Conservation (phyloP, 129 eudicot genomes). For the Flaveria bidentis region DNA sequence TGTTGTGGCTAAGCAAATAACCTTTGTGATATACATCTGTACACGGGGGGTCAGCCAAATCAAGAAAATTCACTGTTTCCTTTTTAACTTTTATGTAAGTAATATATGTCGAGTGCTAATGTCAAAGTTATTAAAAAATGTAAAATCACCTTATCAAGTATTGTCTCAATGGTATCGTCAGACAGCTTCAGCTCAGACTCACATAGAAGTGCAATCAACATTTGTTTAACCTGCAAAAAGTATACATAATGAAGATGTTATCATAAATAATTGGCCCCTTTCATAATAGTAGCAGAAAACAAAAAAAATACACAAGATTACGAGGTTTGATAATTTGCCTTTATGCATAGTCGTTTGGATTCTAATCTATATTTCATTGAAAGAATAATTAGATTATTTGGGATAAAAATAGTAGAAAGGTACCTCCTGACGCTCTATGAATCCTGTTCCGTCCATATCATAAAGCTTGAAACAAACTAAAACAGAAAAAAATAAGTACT, state of each 20-base stretch:
- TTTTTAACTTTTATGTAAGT: neutral
- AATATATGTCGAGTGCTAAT: neutral
- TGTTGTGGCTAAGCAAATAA: neutral
- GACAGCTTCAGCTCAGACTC: conserved; percentile 94
- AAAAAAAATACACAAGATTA: neutral
- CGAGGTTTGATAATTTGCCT: neutral
- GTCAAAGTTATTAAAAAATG: neutral
- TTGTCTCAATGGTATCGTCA: conserved; percentile 83
- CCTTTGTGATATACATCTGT: neutral
- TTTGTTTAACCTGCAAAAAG: conserved; percentile 83
- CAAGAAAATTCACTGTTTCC: neutral
- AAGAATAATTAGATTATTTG: neutral
- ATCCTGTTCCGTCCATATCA: conserved; percentile 94
- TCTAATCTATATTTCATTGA: neutral
- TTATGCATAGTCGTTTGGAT: neutral
- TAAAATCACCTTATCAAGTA: conserved; percentile 75
- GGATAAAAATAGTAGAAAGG: neutral
- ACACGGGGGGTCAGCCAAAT: neutral
- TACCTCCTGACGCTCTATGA: conserved; percentile 98
- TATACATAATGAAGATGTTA: conserved; percentile 25
- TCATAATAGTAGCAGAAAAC: no score
- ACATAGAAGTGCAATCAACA: conserved; percentile 86
- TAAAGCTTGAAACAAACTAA: conserved; percentile 91
- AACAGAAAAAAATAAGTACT: conserved; percentile 15
- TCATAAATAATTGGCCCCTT: neutral